These are phyloP conservation scores for Vaccinium myrtillus DNA, from an alignment of 148 eudicot species.

Conservation along the genomic window DNA sequence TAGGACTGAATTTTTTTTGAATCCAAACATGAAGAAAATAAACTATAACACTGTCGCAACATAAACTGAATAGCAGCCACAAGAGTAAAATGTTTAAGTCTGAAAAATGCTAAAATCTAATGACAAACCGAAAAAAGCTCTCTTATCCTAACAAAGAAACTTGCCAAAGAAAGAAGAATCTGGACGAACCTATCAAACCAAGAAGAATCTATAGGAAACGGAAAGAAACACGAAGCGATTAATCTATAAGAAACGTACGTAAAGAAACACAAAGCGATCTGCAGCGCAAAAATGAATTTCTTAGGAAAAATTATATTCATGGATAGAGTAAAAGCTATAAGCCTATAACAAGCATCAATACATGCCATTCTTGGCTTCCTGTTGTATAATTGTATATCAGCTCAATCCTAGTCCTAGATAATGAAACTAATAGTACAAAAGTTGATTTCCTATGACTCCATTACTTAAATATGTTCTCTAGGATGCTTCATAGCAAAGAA, in stretches of 20 bases:
- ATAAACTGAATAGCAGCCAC: not conserved
- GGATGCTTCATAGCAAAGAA: not conserved
- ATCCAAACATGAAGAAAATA: not conserved
- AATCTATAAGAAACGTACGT: too few relatives aligned
- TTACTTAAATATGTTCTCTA: not conserved
- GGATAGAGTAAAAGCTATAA: not conserved
- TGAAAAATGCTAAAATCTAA: not conserved
- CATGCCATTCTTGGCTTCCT: too few relatives aligned
- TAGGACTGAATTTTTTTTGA: not conserved
- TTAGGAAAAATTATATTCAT: not conserved
- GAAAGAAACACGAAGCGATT: not conserved
- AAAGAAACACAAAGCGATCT: not conserved
- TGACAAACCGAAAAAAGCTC: not conserved
- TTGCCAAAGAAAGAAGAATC: not conserved
- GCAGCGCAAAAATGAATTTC: not conserved
- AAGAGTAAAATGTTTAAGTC: not conserved
- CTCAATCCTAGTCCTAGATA: not conserved
- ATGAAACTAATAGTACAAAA: not conserved
- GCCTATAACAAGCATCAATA: not conserved
- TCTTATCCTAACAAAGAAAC: not conserved
- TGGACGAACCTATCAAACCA: not conserved
- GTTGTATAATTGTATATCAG: too few relatives aligned
- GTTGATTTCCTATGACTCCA: not conserved
- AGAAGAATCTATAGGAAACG: not conserved
- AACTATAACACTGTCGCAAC: not conserved